These are phyloP conservation scores for Incumbomyces delicatus DNA, from an alignment of 2,329 filamentous ascomycete species.

Conservation along the genomic window DNA sequence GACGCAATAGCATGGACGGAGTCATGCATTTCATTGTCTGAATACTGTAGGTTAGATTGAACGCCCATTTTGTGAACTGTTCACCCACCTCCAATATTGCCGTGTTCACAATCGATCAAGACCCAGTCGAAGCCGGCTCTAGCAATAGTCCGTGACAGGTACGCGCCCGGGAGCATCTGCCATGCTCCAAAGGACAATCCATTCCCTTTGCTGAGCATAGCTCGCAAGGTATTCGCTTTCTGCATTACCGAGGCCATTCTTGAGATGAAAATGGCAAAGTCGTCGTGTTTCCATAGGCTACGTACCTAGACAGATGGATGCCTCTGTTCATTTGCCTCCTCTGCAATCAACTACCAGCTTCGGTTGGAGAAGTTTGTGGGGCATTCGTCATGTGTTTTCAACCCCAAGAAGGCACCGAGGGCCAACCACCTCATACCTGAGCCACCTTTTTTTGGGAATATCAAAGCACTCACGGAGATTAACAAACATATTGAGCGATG, in stretches of 20 bases:
- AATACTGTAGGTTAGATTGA: background rate
- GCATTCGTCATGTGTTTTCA: too few relatives aligned
- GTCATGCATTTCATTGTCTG: conserved; percentile 42
- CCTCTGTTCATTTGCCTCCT: too few relatives aligned
- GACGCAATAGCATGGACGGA: conserved; percentile 39
- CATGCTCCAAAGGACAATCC: conserved; percentile 46
- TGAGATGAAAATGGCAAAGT: background rate
- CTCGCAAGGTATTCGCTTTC: conserved; percentile 44
- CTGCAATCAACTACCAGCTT: too few relatives aligned
- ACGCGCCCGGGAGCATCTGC: conserved; percentile 49
- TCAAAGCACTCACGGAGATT: too few relatives aligned
- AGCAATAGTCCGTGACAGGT: conserved; percentile 44
- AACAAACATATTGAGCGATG: background rate
- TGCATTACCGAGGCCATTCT: conserved; percentile 35
- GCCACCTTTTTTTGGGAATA: too few relatives aligned
- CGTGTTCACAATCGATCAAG: conserved; percentile 46
- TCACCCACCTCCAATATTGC: conserved; percentile 47
- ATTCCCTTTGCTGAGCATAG: conserved; percentile 38
- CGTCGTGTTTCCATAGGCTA: too few relatives aligned
- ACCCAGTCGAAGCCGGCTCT: conserved; percentile 46
- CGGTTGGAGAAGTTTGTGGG: too few relatives aligned
- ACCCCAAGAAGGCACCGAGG: too few relatives aligned
- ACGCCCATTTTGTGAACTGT: conserved; percentile 1
- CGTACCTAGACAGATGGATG: too few relatives aligned
- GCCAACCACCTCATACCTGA: too few relatives aligned